Conservation (phyloP, 805 yeast species). For the Pichia kluyveri region DNA sequence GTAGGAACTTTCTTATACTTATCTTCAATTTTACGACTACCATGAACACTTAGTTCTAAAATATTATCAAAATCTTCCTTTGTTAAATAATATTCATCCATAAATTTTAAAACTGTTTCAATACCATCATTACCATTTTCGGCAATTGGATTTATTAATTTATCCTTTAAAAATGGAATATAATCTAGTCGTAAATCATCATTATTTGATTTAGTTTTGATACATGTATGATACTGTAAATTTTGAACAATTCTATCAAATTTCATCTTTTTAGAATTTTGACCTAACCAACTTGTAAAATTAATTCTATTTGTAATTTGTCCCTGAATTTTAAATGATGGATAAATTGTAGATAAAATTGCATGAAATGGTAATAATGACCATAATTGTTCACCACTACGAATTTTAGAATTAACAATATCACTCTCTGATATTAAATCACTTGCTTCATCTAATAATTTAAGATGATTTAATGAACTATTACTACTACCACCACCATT, state of each 20-base stretch:
- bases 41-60: conserved; percentile 75
- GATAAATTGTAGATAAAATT: conserved; percentile 73
- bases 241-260: conserved; percentile 75
- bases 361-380: conserved; percentile 88
- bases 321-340: conserved; percentile 70
- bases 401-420: conserved; percentile 68
- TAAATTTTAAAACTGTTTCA: conserved; percentile 48
- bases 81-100: conserved; percentile 83
- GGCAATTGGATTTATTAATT: conserved; percentile 51
- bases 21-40: conserved; percentile 30
- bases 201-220: conserved; percentile 70
- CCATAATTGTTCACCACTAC: conserved; percentile 93
- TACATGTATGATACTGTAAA: conserved; percentile 76
- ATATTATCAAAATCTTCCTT: conserved; percentile 89
- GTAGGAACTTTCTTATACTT: conserved; percentile 59
- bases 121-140: conserved; percentile 54
- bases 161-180: conserved; percentile 53
- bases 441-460: conserved; percentile 68
- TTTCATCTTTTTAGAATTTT: conserved; percentile 77
- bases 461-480: conserved; percentile 43
- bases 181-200: conserved; percentile 68
- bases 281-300: conserved; percentile 85
- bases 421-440: conserved; percentile 83
- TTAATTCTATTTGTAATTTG: conserved; percentile 56
- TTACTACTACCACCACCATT: conserved; percentile 26